Evolutionary conservation across 2,329 filamentous ascomycete species (phyloP), one percentile per base, ranked within the genome.

Genomic region (Paecilomyces variotii): DNA sequence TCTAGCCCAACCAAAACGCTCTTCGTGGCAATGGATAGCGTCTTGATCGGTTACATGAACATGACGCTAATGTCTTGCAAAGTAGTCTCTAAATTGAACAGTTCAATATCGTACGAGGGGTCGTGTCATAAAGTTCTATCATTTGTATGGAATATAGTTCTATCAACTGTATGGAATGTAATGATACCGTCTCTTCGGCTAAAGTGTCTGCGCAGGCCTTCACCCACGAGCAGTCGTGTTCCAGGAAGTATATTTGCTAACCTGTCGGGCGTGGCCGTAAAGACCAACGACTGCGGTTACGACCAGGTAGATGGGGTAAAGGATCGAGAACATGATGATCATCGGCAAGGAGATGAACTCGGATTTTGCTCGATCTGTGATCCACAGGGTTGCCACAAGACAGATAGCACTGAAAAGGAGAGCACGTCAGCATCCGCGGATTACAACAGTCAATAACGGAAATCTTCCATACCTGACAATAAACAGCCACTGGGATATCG

Each of bases 401-500:
- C 76, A 78, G 10, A 77, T 64, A 10, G 79, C 39, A 63, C 75
- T 77, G 19, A 55, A n/a, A 7, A 27, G 27, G 54, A 12, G 25
- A 3, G n/a, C 12, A 45, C 26, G 54, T 55, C 25, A 55, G 50
- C 50, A 26, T 10, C 7, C 7, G 4, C 4, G 24, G 10, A 11
- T 52, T 5, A 12, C 10, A 4, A 14, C 12, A 27, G 7, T 7
- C 4, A n/a, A 11, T 12, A 39, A n/a, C 24, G 25, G 14, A 49
- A 26, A 53, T 26, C 12, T 12, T 49, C 66, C 70, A n/a, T 70
- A 77, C 75, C 74, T 76, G 28, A 76, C 72, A 49, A 77, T 68
- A 58, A 76, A 76, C 30, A 80, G 73, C 78, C 78, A 80, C 61
- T 77, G 72, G 10, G 78, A 76, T 57, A 79, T 68, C 0, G 78